Percentiles rank a stretch among this genome's conserved stretches.
These are phyloP conservation scores for Saturnispora serradocipensis DNA, from an alignment of 805 yeast species.

Conservation along the genomic window DNA sequence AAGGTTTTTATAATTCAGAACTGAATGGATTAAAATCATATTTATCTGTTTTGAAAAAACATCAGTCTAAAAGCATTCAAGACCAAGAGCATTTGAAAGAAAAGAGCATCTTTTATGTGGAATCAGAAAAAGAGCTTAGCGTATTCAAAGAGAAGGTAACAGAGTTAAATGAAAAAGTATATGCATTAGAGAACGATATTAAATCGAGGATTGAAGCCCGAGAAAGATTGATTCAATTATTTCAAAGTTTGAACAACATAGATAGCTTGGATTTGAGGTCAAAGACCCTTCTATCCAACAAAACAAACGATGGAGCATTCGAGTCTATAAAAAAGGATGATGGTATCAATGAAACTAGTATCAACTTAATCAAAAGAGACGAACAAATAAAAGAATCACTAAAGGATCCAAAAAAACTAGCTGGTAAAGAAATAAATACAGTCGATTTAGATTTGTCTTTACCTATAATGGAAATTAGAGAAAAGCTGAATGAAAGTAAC, in stretches of 20 bases:
- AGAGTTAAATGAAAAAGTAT: slow-evolving; percentile 10
- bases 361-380: neutral
- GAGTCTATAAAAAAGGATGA: slow-evolving; percentile 11
- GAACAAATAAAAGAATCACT: neutral
- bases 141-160: slow-evolving; percentile 10
- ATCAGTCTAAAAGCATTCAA: slow-evolving; percentile 13
- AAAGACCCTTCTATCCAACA: slow-evolving; percentile 18
- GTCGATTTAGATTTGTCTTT: slow-evolving; percentile 34
- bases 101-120: slow-evolving; percentile 16
- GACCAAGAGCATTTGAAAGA: slow-evolving; percentile 12
- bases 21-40: slow-evolving; percentile 15
- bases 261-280: slow-evolving; percentile 14
- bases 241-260: slow-evolving; percentile 18
- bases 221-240: slow-evolving; percentile 21
- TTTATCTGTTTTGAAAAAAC: slow-evolving; percentile 9
- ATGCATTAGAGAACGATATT: slow-evolving; percentile 28
- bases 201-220: slow-evolving; percentile 26
- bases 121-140: slow-evolving; percentile 16
- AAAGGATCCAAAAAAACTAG: neutral
- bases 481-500: slow-evolving; percentile 78
- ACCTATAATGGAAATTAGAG: slow-evolving; percentile 76
- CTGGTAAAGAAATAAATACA: neutral
- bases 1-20: slow-evolving; percentile 23
- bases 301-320: neutral
- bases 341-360: neutral